phyloP scores from a whole-genome alignment of 2,329 filamentous ascomycete species.

The Didymella glomerata region DNA sequence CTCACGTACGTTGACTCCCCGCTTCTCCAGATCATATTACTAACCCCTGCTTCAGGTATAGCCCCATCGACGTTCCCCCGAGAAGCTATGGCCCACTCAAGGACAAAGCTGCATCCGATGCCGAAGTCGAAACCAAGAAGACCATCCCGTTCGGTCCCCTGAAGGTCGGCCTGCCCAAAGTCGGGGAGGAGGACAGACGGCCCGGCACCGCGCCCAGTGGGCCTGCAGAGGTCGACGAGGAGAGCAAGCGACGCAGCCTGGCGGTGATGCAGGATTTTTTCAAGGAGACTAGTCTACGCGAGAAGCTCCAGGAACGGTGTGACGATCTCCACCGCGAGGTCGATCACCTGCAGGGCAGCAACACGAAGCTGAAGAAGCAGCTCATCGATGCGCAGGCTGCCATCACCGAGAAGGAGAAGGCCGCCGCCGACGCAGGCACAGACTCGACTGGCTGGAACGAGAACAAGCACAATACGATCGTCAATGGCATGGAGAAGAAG shows the following conservation, averaged over 20 bases:
- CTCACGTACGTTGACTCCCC: slow-evolving; percentile 3
- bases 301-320: slow-evolving; percentile 48
- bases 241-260: slow-evolving; percentile 44
- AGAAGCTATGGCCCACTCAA: slow-evolving; percentile 38
- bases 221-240: slow-evolving; percentile 41
- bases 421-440: slow-evolving; percentile 31
- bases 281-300: slow-evolving; percentile 50
- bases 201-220: slow-evolving; percentile 48
- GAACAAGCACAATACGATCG: slow-evolving; percentile 37
- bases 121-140: slow-evolving; percentile 44
- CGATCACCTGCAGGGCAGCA: slow-evolving; percentile 44
- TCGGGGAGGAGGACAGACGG: slow-evolving; percentile 39
- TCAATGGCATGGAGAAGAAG: slow-evolving; percentile 49
- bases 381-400: slow-evolving; percentile 43
- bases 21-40: not conserved
- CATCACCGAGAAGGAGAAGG: slow-evolving; percentile 44
- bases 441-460: slow-evolving; percentile 26
- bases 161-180: slow-evolving; percentile 42
- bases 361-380: slow-evolving; percentile 43
- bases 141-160: slow-evolving; percentile 35
- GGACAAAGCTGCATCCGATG: slow-evolving; percentile 49
- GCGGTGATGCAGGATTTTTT: slow-evolving; percentile 53
- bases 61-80: slow-evolving; percentile 35
- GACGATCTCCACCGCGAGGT: slow-evolving; percentile 46
- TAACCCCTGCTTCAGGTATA: slow-evolving; percentile 27